phyloP scores from a whole-genome alignment of 192 early-diverging fungal genomes.

The Coemansia sp. region DNA sequence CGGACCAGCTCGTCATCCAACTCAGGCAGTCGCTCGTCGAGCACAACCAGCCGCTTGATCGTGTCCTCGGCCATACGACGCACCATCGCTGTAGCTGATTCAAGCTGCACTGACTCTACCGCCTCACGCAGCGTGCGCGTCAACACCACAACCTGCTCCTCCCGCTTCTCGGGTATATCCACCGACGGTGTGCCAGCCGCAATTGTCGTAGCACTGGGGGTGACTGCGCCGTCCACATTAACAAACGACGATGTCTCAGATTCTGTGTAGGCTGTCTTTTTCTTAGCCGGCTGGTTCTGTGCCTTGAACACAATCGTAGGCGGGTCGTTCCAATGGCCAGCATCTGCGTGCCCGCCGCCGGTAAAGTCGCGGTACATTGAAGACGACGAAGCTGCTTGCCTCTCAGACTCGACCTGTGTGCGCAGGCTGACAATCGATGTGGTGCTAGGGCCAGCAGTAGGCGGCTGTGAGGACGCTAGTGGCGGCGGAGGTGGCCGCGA shows the following conservation, averaged over 20 bases:
- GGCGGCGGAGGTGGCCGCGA: constrained; percentile 7
- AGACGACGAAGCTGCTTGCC: constrained; percentile 16
- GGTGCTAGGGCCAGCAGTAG: constrained; percentile 5
- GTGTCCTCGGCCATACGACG: constrained; percentile 39
- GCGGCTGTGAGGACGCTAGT: constrained; percentile 1
- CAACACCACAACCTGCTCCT: constrained; percentile 5
- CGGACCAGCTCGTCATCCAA: constrained; percentile 16
- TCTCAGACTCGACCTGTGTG: constrained; percentile 26
- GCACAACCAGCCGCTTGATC: constrained; percentile 16
- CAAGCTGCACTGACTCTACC: background rate
- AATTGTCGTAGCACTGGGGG: constrained; percentile 13
- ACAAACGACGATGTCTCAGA: constrained; percentile 27
- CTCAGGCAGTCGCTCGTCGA: constrained; percentile 28
- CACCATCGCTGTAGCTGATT: constrained; percentile 11
- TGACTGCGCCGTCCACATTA: constrained; percentile 19
- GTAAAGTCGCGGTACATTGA: constrained; percentile 51
- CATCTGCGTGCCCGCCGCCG: constrained; percentile 36
- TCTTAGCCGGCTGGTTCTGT: constrained; percentile 5
- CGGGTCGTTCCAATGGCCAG: constrained; percentile 58
- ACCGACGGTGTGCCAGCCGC: background rate
- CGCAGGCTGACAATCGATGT: constrained; percentile 29
- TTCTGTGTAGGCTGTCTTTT: constrained; percentile 7
- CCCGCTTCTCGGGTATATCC: constrained; percentile 17
- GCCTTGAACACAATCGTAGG: constrained; percentile 44
- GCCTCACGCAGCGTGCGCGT: constrained; percentile 4